Base-by-base conservation (phyloP, 202 grass and related monocot genomes). In the Digitaria exilis region DNA sequence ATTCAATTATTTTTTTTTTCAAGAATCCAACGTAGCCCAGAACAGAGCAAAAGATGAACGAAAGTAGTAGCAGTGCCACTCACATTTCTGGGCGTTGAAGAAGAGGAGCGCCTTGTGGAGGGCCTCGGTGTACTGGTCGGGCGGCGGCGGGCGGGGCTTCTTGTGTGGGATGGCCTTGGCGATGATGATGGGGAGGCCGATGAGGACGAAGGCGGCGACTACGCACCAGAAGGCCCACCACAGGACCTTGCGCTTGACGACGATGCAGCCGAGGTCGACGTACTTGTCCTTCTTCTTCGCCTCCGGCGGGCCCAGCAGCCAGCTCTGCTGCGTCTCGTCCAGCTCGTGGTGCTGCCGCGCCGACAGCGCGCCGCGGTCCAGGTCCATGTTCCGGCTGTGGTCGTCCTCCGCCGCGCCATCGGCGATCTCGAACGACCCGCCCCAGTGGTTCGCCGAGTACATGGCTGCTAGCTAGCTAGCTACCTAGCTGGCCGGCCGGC, bases 41-140 rank as follows among this genome's bases (percentile, higher is more conserved):
- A 59, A 4, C 5, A 71, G 46, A 50, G 32, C 51, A n/a, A n/a
- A 39, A 16, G 45, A 63, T 15, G 42, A 1, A 18, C n/a, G 45
- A 6, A 6, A 16, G n/a, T n/a, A n/a, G 25, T 14, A 25, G 31
- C 3, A 22, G 43, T 0, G 26, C 44, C 1, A 37, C 92, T 88
- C 67, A 97, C 92, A 97, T 89, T 91, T 97, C 74, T 93, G 92
- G 45, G 95, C 92, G 66, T 97, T 95, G 88, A 95, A 98, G 95
- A 98, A 97, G 79, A 89, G 85, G 54, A 98, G 89, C 0, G 92
- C 95, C 84, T 97, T 97, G 90, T 93, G 95, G 24, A 95, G 86
- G 17, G 87, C 92, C 0, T 91, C 81, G 9, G 95, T 89, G 90
- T 98, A 98, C 50, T 73, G 77, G 84, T 95, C 88, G 3, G 84